These are phyloP conservation scores for Boletus rubropictus DNA, from an alignment of 768 basidiomycete genomes.

Conservation along the genomic window DNA sequence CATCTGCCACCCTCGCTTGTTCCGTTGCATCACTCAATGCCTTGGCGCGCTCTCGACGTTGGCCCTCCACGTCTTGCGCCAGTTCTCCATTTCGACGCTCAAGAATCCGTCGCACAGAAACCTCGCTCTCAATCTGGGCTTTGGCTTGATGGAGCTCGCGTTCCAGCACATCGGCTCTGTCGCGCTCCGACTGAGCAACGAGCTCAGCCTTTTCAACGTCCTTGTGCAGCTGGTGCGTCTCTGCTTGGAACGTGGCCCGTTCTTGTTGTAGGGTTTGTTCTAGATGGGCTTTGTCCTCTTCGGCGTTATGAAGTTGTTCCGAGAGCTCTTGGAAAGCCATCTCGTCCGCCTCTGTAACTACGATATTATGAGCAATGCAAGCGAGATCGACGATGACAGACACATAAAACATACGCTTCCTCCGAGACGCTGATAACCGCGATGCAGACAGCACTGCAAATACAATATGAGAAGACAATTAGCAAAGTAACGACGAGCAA, in stretches of 20 bases:
- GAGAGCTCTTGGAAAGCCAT: conserved; percentile 67
- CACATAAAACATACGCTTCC: conserved; percentile 53
- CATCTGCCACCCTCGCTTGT: conserved; percentile 54
- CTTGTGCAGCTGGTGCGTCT: conserved; percentile 49
- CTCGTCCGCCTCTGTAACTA: conserved; percentile 72
- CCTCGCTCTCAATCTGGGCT: conserved; percentile 59
- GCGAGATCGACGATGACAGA: not conserved
- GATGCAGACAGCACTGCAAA: conserved; percentile 69
- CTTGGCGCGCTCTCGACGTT: conserved; percentile 46
- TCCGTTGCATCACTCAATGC: conserved; percentile 67
- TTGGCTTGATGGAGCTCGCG: conserved; percentile 59
- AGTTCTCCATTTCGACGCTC: conserved; percentile 62
- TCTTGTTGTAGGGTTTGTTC: conserved; percentile 58
- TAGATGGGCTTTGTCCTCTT: conserved; percentile 51
- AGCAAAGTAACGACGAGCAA: not conserved
- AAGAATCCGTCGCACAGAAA: conserved; percentile 52
- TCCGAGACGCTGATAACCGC: conserved; percentile 57
- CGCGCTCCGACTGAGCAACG: conserved; percentile 39
- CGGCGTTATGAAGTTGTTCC: conserved; percentile 56
- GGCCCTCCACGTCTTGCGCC: conserved; percentile 48
- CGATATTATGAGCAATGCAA: conserved; percentile 4
- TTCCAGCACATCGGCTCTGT: conserved; percentile 52
- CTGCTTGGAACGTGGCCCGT: conserved; percentile 47
- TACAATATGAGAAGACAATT: conserved; percentile 1
- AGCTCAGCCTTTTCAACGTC: conserved; percentile 39